Conservation (phyloP, 495 filamentous ascomycete genomes). For the Aspergillus olivimuriae region DNA sequence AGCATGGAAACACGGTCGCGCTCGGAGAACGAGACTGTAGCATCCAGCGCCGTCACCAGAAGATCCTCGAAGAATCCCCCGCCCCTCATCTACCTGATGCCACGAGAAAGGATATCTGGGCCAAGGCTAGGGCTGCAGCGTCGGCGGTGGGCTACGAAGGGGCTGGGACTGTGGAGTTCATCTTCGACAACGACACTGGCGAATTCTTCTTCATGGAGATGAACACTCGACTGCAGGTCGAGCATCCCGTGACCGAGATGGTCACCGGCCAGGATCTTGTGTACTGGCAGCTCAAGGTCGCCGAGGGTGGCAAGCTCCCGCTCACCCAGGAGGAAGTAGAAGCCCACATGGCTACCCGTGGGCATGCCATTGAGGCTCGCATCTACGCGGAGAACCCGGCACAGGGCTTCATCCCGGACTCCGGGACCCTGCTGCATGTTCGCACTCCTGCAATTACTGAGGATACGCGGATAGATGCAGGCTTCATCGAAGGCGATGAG, state of each 20-base stretch:
- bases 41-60: slow-evolving; percentile 86
- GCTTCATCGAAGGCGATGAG: slow-evolving; percentile 85
- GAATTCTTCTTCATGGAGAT: slow-evolving; percentile 99
- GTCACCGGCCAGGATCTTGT: slow-evolving; percentile 93
- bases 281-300: slow-evolving; percentile 91
- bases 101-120: slow-evolving; percentile 84
- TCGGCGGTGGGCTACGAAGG: slow-evolving; percentile 91
- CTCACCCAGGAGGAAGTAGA: slow-evolving; percentile 80
- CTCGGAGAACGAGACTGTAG: slow-evolving; percentile 85
- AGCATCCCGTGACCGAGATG: slow-evolving; percentile 97
- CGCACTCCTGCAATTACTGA: slow-evolving; percentile 61
- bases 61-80: slow-evolving; percentile 94
- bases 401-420: slow-evolving; percentile 86
- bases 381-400: slow-evolving; percentile 96
- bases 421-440: slow-evolving; percentile 80
- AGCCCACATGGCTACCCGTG: slow-evolving; percentile 62
- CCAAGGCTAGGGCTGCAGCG: slow-evolving; percentile 84
- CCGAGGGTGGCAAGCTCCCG: slow-evolving; percentile 80
- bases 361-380: slow-evolving; percentile 87
- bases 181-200: slow-evolving; percentile 91
- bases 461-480: slow-evolving; percentile 83
- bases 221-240: slow-evolving; percentile 95
- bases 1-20: slow-evolving; percentile 76
- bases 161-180: slow-evolving; percentile 96
- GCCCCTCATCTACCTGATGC: slow-evolving; percentile 77